phyloP scores from a whole-genome alignment of 139 green algal genomes.

The Asterochloris erici region DNA sequence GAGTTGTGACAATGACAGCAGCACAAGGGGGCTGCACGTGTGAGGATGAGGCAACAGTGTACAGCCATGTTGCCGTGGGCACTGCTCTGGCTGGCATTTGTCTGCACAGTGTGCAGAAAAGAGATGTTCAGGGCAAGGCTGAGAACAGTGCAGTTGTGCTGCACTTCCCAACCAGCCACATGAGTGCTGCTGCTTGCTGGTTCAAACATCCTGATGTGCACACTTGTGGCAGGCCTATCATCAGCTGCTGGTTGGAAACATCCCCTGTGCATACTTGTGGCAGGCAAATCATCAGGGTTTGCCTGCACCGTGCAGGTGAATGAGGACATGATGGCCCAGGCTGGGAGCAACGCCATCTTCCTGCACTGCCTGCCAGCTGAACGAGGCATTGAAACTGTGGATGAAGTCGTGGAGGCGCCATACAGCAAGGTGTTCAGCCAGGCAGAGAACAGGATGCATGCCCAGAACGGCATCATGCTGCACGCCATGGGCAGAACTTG shows the following conservation, averaged over 20 bases:
- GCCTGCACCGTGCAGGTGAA: conserved; percentile 64
- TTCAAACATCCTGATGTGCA: too few relatives aligned
- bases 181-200: too few relatives aligned
- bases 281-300: too few relatives aligned
- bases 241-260: too few relatives aligned
- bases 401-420: conserved; percentile 90
- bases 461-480: conserved; percentile 91
- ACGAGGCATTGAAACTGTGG: conserved; percentile 84
- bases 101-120: too few relatives aligned
- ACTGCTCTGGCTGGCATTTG: not conserved
- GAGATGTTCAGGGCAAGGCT: too few relatives aligned
- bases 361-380: conserved; percentile 98
- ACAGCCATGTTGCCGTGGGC: not conserved
- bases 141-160: too few relatives aligned
- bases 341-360: conserved; percentile 87
- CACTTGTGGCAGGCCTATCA: too few relatives aligned
- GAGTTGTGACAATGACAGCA: not conserved
- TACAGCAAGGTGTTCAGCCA: conserved; percentile 79
- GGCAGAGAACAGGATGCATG: conserved; percentile 96
- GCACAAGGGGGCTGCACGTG: not conserved
- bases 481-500: conserved; percentile 37
- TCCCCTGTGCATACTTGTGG: too few relatives aligned
- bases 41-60: not conserved
- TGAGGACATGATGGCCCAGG: conserved; percentile 80
- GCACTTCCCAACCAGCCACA: too few relatives aligned